phyloP scores from a whole-genome alignment of 2,329 filamentous ascomycete species.

The Penicillium sp. region DNA sequence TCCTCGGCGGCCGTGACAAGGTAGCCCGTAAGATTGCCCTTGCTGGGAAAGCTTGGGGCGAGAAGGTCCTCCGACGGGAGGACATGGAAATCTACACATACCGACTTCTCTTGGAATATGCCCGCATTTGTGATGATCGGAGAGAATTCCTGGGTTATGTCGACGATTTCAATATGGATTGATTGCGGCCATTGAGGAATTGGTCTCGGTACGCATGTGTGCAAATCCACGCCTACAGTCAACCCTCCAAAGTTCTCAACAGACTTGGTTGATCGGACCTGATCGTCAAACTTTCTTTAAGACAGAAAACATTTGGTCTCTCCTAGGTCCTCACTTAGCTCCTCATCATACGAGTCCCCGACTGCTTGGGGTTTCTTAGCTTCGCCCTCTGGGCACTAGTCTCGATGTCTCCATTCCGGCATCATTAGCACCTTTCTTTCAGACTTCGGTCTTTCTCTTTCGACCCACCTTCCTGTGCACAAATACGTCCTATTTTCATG shows the following conservation, averaged over 20 bases:
- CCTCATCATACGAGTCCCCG: too few relatives aligned
- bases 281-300: too few relatives aligned
- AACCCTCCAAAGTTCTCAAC: background rate
- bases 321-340: too few relatives aligned
- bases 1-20: conserved; percentile 55
- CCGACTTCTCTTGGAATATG: conserved; percentile 66
- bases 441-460: background rate
- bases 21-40: conserved; percentile 64
- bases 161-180: conserved; percentile 6
- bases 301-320: too few relatives aligned
- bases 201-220: background rate
- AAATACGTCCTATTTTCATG: background rate
- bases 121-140: conserved; percentile 44
- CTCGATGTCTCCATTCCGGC: background rate
- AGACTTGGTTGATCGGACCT: background rate
- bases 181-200: background rate
- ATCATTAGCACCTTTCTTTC: background rate
- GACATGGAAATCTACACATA: conserved; percentile 73
- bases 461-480: background rate
- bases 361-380: background rate
- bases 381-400: background rate
- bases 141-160: conserved; percentile 25
- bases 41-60: conserved; percentile 67
- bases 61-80: conserved; percentile 65
- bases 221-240: background rate